phyloP scores from a whole-genome alignment of 2,329 filamentous ascomycete species.

The Phialocephala sp. region DNA sequence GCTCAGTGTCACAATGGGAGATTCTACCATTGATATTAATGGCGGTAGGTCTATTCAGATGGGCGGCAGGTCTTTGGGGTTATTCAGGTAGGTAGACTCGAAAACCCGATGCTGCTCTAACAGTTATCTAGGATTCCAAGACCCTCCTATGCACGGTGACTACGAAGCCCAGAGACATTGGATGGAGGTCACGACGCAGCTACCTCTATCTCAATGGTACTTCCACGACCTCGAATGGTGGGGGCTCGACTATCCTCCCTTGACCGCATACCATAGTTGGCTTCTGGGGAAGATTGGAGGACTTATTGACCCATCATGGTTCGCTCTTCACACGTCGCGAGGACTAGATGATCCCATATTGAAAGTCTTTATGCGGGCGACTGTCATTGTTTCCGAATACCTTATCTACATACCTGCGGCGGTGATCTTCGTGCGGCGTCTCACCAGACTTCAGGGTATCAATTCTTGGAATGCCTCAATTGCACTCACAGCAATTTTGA shows the following conservation, averaged over 20 bases:
- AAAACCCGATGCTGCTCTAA: constrained; percentile 24
- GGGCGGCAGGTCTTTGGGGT: constrained; percentile 91
- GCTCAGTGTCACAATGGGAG: constrained; percentile 88
- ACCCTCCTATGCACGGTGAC: constrained; percentile 92
- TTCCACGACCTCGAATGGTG: constrained; percentile 97
- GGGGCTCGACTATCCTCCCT: constrained; percentile 95
- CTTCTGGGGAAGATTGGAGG: constrained; percentile 85
- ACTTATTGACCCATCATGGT: constrained; percentile 83
- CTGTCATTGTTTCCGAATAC: constrained; percentile 90
- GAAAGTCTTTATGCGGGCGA: constrained; percentile 95
- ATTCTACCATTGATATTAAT: constrained; percentile 87
- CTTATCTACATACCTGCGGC: constrained; percentile 85
- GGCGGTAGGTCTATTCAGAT: constrained; percentile 88
- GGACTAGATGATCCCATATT: constrained; percentile 78
- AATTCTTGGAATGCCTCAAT: constrained; percentile 83
- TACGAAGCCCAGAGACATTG: constrained; percentile 98
- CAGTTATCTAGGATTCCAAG: constrained; percentile 65
- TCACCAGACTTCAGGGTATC: constrained; percentile 76
- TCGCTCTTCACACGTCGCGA: constrained; percentile 81
- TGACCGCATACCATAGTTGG: constrained; percentile 99
- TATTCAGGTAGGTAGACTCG: constrained; percentile 74
- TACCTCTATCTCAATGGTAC: constrained; percentile 96
- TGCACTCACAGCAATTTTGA: constrained; percentile 85
- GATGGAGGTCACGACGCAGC: constrained; percentile 94
- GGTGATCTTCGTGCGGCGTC: constrained; percentile 84